Evolutionary conservation across 2,329 filamentous ascomycete species (phyloP), one percentile per base, ranked within the genome.

Genomic region (Rhytidhysteron rufulum): DNA sequence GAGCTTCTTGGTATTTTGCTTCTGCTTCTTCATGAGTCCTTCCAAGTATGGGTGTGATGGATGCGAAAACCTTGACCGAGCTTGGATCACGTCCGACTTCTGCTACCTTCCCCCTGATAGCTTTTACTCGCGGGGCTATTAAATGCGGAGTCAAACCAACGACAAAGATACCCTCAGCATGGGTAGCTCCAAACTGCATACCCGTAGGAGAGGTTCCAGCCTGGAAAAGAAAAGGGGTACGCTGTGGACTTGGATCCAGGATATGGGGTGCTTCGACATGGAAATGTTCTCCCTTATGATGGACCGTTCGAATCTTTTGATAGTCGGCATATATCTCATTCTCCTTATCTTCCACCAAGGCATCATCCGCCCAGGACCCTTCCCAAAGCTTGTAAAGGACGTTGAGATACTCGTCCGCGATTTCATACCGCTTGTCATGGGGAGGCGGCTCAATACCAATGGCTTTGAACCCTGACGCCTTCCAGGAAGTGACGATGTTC

Each of bases 331-430:
- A 85, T 37, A 82, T 60, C 1, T 77, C 76, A 3, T 65, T 71
- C 36, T 75, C 62, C 7, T 73, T 70, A 52, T 83, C 74, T 2
- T 77, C 69, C 30, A 75, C 68, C 1, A 85, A 77, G 1, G 82
- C 82, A 50, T 83, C 78, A 39, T 78, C 73, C 13, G 79, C 68
- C 79, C 82, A 84, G 0, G 79, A 83, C 1, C 74, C 78, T 52
- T 84, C 73, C 64, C 79, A 76, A 2, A 85, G 73, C 55, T 85
- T 85, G 65, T 83, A 83, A 43, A 82, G n/a, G n/a, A 85, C 78
- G 27, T 77, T 69, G 57, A 85, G 70, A 60, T 85, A 86, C 56
- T n/a, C n/a, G n/a, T n/a, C n/a, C n/a, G n/a, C n/a, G n/a, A n/a
- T n/a, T n/a, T n/a, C n/a, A n/a, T n/a, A n/a, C n/a, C n/a, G n/a